Base-by-base conservation (phyloP, 1,284 basidiomycete species). In the Trichosporon asahii region DNA sequence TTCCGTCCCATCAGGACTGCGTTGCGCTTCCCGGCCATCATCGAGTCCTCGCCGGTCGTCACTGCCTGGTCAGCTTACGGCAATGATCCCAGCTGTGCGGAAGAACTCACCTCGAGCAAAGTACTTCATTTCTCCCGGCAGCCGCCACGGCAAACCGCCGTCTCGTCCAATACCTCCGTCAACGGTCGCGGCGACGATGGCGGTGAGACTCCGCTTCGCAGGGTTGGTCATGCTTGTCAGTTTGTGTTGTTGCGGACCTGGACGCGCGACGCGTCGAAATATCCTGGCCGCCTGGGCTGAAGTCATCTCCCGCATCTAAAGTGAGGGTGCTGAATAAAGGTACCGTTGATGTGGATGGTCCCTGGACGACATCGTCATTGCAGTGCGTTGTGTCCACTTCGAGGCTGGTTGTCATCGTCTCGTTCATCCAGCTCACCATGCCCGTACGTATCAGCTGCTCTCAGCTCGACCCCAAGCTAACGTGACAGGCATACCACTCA, bases 1-100 rank as follows among this genome's bases (percentile, higher is more conserved):
- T 94, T 95, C 64, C 95, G 87, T 6, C 97, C 97, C 97, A 99
- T 99, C 70, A 99, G 85, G 44, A 98, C 90, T 1, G 89, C 90
- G 82, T 99, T 99, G 70, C 83, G 67, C 11, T 60, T 49, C 83
- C 57, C 78, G 80, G 14, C 85, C 31, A 60, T 70, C 37, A 14
- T n/a, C 27, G 49, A 55, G 1, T 64, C 21, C 37, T 79, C 74
- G 31, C 80, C 81, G 0, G 80, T 81, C 2, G 83, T 84, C 12
- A 82, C 83, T 83, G 72, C 76, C 8, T 64, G 31, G 49, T 53
- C 49, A 14, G 23, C 8, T 23, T 31, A 35, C 2, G 55, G 46
- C 21, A 7, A 8, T 4, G 8, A 40, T 21, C 18, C 18, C 15
- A 31, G 57, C 57, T n/a, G 14, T 12, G 9, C 11, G 35, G 11